Conservation (phyloP, 257 asterid species). For the Paulownia fortunei region DNA sequence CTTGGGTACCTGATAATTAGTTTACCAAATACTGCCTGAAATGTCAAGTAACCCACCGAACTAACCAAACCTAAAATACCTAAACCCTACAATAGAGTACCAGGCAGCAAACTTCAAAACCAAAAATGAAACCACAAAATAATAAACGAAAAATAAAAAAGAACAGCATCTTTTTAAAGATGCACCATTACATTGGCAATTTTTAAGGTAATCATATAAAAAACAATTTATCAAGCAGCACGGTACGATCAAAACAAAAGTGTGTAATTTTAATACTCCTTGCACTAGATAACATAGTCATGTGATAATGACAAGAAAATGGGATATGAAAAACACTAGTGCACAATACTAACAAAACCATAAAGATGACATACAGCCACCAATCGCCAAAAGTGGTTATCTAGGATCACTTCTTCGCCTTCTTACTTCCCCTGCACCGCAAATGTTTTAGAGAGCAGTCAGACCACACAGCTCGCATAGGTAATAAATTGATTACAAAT, state of each 20-base stretch:
- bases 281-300: slow-evolving; percentile 26
- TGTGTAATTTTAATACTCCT: slow-evolving; percentile 19
- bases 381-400: slow-evolving; percentile 1
- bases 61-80: no score
- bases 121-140: neutral
- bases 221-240: neutral
- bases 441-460: neutral
- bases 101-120: neutral
- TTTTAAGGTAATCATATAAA: neutral
- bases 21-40: no score
- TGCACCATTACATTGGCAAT: neutral
- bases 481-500: neutral
- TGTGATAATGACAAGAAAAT: slow-evolving; percentile 21
- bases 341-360: slow-evolving; percentile 41
- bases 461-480: neutral
- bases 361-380: slow-evolving; percentile 23
- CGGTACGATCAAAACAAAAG: slow-evolving; percentile 1
- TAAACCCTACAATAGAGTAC: no score
- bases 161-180: neutral
- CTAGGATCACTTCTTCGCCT: slow-evolving; percentile 47
- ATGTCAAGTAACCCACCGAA: no score
- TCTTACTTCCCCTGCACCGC: slow-evolving; percentile 42
- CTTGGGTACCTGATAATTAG: no score
- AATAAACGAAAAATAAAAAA: no score
- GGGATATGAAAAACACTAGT: slow-evolving; percentile 20